Evolutionary conservation across 2,329 filamentous ascomycete species (phyloP).

Genomic region (Aspergillus sp.): DNA sequence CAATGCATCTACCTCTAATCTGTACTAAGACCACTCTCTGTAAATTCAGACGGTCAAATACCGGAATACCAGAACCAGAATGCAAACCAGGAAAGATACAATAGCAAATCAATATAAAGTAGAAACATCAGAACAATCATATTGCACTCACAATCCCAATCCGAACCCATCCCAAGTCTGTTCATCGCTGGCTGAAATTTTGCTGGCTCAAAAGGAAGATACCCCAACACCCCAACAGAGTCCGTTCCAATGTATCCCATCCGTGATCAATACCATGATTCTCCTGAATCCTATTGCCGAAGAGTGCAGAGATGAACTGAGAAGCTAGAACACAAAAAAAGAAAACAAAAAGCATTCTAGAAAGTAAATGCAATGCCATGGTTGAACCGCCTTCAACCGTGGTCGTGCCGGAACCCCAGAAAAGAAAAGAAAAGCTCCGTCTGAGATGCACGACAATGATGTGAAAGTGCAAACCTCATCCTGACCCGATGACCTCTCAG

Average conservation of each 20-base stretch:
- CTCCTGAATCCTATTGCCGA: conserved; percentile 38
- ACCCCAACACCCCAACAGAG: conserved; percentile 41
- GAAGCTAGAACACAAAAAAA: conserved; percentile 12
- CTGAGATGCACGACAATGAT: conserved; percentile 6
- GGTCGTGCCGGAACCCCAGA: conserved; percentile 10
- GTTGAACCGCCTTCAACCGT: conserved; percentile 14
- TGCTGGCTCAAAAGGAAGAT: conserved; percentile 36
- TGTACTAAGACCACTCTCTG: no score
- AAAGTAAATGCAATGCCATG: conserved; percentile 22
- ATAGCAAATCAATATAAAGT: conserved; percentile 6
- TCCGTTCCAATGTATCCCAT: conserved; percentile 40
- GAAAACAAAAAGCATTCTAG: conserved; percentile 17
- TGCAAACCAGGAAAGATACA: conserved; percentile 3
- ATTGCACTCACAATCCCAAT: conserved; percentile 30
- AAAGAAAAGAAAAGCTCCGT: conserved; percentile 9
- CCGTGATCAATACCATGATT: conserved; percentile 41
- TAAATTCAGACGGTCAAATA: no score
- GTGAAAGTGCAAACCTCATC: conserved; percentile 1
- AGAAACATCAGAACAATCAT: conserved; percentile 26
- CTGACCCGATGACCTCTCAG: not conserved
- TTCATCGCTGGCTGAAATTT: conserved; percentile 23
- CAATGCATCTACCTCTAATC: no score
- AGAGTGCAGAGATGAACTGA: conserved; percentile 32
- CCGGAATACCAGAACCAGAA: no score
- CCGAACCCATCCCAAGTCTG: conserved; percentile 25